Evolutionary conservation across 768 basidiomycete genomes (phyloP).

Genomic region (Lactifluus subvellereus): DNA sequence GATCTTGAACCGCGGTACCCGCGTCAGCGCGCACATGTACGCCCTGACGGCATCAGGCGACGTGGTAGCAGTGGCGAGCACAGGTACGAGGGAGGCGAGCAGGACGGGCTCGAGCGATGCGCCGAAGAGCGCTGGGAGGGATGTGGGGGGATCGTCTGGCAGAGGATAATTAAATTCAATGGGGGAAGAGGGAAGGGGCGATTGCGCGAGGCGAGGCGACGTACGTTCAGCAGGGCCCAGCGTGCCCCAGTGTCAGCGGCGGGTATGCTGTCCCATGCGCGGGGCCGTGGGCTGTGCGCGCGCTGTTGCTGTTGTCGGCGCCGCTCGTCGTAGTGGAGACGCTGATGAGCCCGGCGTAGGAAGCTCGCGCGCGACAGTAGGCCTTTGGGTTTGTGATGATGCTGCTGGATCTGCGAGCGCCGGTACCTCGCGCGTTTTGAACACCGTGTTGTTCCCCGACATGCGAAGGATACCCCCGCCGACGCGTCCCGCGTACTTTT

Average conservation of each 20-base stretch:
- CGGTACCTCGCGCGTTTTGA: slow-evolving; percentile 34
- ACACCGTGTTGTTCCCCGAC: slow-evolving; percentile 55
- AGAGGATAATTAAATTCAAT: not conserved
- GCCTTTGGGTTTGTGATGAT: not conserved
- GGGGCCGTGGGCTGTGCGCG: slow-evolving; percentile 32
- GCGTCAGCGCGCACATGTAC: slow-evolving; percentile 49
- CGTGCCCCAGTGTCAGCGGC: slow-evolving; percentile 36
- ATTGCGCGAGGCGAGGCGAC: slow-evolving; percentile 25
- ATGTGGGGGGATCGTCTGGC: slow-evolving; percentile 50
- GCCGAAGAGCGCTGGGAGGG: slow-evolving; percentile 59
- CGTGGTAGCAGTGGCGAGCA: slow-evolving; percentile 34
- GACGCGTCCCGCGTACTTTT: slow-evolving; percentile 36
- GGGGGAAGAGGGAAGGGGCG: too few species aligned
- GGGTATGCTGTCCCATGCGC: slow-evolving; percentile 44
- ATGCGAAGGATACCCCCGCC: slow-evolving; percentile 71
- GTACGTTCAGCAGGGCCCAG: slow-evolving; percentile 56
- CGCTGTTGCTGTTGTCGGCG: slow-evolving; percentile 20
- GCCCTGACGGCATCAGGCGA: slow-evolving; percentile 20
- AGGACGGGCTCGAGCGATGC: slow-evolving; percentile 63
- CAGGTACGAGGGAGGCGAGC: slow-evolving; percentile 51
- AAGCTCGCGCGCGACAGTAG: not conserved
- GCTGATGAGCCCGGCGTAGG: not conserved
- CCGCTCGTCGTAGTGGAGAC: slow-evolving; percentile 1
- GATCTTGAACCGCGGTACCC: slow-evolving; percentile 57
- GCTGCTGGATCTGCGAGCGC: not conserved